Base-by-base conservation (phyloP, 306 rosid species). In the Morella rubra region DNA sequence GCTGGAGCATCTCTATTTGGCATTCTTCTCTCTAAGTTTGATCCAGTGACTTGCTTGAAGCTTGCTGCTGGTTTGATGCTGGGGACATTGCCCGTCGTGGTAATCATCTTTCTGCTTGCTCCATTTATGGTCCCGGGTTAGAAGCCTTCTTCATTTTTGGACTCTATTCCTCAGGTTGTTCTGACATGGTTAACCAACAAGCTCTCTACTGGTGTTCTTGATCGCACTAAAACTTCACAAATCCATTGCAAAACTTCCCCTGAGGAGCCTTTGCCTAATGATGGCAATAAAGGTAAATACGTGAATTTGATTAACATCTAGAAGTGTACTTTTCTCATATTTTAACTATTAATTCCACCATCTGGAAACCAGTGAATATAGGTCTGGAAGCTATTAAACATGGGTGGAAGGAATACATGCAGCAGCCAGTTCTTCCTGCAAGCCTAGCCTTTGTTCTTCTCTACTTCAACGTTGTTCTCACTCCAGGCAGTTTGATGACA, bases 401-500 rank as follows among this genome's bases (percentile, higher is more conserved):
- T 18, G 96, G 99, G 81, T 96, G 98, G 99, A 92, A 84, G 87
- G 96, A 92, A 80, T 92, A 92, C 81, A 76, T 89, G 77, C 89
- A 86, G 75, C 99, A 91, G 84, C 99, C 99, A 74, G 93, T 85
- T 80, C 97, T 92, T 84, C 99, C 97, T 65, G 99, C 97, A 71
- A 95, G 99, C 86, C 91, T 92, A 74, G 90, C 99, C 67, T 90
- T 81, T 81, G 97, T 95, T 67, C 88, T 95, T 62, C 98, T 90
- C 77, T 90, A 82, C 90, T 92, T 95, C 81, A 92, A 92, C 74
- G 76, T 91, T 55, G 97, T 91, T 73, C 99, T 95, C 79, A 81
- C 97, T 65, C 99, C 99, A 0, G 96, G 98, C 78, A 95, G 97
- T 88, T 86, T 92, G 93, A 91, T 96, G 99, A 92, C 97, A 32